Evolutionary conservation across 371 early-diverging fungal species (phyloP).

Genomic region (Mortierella sp.): DNA sequence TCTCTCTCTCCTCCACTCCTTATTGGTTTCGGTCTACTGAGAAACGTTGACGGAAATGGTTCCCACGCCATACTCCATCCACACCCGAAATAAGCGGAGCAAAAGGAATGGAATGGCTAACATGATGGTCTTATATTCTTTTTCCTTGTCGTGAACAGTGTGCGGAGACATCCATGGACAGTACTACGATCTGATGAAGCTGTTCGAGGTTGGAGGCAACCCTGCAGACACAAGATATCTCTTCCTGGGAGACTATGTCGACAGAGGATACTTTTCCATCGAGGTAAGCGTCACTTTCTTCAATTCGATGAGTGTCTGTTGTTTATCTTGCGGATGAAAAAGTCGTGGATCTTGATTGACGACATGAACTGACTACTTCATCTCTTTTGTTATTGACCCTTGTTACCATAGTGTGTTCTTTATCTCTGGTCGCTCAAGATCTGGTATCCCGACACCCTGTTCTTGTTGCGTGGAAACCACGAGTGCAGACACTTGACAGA

Average conservation of each 20-base stretch:
- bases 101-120: slow-evolving; percentile 5
- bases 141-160: slow-evolving; percentile 62
- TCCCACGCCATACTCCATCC: not conserved
- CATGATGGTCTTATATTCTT: not conserved
- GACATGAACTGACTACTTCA: not conserved
- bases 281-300: slow-evolving; percentile 66
- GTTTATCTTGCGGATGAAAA: not conserved
- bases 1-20: not conserved
- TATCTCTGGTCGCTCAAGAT: slow-evolving; percentile 93
- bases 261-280: slow-evolving; percentile 95
- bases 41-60: not conserved
- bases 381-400: not conserved
- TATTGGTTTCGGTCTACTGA: not conserved
- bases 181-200: slow-evolving; percentile 98
- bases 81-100: not conserved
- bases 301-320: not conserved
- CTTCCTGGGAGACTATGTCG: slow-evolving; percentile 99
- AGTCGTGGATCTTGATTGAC: not conserved
- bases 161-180: slow-evolving; percentile 99
- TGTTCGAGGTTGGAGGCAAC: slow-evolving; percentile 97
- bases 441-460: slow-evolving; percentile 93
- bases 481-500: slow-evolving; percentile 98
- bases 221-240: slow-evolving; percentile 91
- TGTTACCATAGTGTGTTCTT: slow-evolving; percentile 82
- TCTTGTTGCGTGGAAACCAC: slow-evolving; percentile 98